Base-by-base conservation (phyloP, 2,329 filamentous ascomycete species). In the Phialophora verrucosa region DNA sequence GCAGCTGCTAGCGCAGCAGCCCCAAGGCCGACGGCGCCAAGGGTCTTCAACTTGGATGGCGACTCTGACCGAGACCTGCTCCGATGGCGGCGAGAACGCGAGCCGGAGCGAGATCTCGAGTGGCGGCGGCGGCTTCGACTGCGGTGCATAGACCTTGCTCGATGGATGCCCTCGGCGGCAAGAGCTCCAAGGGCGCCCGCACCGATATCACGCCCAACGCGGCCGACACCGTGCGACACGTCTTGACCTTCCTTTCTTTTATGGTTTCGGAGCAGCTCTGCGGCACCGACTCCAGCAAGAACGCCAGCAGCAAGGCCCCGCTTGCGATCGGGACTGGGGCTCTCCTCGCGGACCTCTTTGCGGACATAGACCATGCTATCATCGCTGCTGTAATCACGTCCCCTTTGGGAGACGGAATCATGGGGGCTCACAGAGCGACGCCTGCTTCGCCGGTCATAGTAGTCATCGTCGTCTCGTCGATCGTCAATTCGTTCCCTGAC, bases 241-340 rank as follows among this genome's bases (percentile, higher is more conserved):
- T 84, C 82, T 57, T 85, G 82, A 31, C 86, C 87, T 71, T 87
- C 79, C 53, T 80, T 81, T 77, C 85, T 87, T 57, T 83, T 81
- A 68, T 85, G 86, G 70, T 84, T 84, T 59, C 87, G 82, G 20
- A 89, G 70, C 42, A 89, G 77, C 70, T 88, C 85, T 44, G 86
- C 86, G 49, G 86, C 87, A 68, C 85, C 87, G 53, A 86, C 79
- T 54, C 87, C 87, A 50, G 84, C 85, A 60, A 88, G 76, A 29
- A 85, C 85, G 55, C 87, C 87, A 72, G 87, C 87, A n/a, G 86
- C 87, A 53, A 89, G 76, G 73, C 88, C 85, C 35, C 85, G 84
- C 59, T 77, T 77, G 70, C 83, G 84, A 61, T 82, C 82, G 11
- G 78, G 83, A 72, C 81, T 79, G 54, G 78, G 65, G 55, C 68